Evolutionary conservation across 2,329 filamentous ascomycete species (phyloP), one percentile per base, ranked within the genome.

Genomic region (Amesomyces nigricolor): DNA sequence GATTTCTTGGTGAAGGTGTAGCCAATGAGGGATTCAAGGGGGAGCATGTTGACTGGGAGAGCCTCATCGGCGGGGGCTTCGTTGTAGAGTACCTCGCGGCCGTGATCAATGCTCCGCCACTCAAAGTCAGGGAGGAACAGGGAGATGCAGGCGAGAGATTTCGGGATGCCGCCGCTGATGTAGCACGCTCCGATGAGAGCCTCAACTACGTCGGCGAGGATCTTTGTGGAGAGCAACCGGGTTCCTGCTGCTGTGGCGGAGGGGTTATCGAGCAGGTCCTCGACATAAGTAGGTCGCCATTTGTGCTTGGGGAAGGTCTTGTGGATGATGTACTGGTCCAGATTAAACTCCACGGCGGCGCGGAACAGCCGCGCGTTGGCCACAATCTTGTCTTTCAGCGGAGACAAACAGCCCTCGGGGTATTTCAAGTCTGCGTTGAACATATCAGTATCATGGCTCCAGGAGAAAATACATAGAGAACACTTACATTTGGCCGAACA

Each of bases 121-220:
- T 74, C 56, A 1, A 79, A 67, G 48, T 86, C 78, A 0, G 79
- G 78, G 1, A 95, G 68, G 61, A 96, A 86, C 1, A 85, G 67
- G 3, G 77, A 74, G 11, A 94, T 77, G 67, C 86, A 91, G 2
- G 71, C 63, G 14, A 86, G 70, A 0, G 86, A 87, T 61, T 82
- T 85, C 0, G 72, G 47, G 13, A 88, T 72, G 0, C 87, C 87
- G 1, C 88, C 87, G 51, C 88, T 80, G 1, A 87, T 58, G 63
- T 81, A 91, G 0, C 87, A 80, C 0, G 85, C 88, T 1, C 90
- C 92, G 17, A 96, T 86, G 0, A 96, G 74, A 0, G 91, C 82
- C 60, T 97, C 92, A 0, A 96, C 79, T 0, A 96, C 85, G 64
- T 97, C 92, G 3, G 92, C 92, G 7, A 96, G 78, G 0, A 82